These are phyloP conservation scores for Kingdonia uniflora DNA, from an alignment of 164 flowering plant species.

Conservation along the genomic window DNA sequence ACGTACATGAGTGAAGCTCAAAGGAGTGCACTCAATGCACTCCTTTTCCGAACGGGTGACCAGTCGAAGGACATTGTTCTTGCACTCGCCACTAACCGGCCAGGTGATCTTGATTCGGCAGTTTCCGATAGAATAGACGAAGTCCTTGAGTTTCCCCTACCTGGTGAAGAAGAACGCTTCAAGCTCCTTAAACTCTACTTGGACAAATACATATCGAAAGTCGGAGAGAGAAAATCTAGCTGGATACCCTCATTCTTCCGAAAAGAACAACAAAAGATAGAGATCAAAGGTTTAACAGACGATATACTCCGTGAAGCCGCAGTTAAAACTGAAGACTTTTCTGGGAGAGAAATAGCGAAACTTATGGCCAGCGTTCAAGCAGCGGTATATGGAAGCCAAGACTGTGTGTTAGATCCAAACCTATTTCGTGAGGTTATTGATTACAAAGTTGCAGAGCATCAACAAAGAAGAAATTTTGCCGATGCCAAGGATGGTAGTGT, in stretches of 20 bases:
- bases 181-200: constrained; percentile 82
- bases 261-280: constrained; percentile 58
- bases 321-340: constrained; percentile 76
- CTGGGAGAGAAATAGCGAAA: constrained; percentile 96
- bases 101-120: constrained; percentile 96
- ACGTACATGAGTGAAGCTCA: constrained; percentile 99
- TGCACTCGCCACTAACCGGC: constrained; percentile 95
- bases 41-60: constrained; percentile 91
- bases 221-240: constrained; percentile 59
- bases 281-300: constrained; percentile 69
- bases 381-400: constrained; percentile 81
- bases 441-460: constrained; percentile 94
- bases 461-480: constrained; percentile 69
- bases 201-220: constrained; percentile 73
- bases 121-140: constrained; percentile 92
- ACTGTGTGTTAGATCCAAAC: constrained; percentile 62
- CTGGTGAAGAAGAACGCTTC: constrained; percentile 80
- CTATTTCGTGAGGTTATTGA: constrained; percentile 91
- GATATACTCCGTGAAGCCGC: constrained; percentile 80
- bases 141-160: constrained; percentile 84
- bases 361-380: constrained; percentile 96
- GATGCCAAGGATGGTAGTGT: constrained; percentile 21
- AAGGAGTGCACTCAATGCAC: constrained; percentile 94
- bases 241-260: constrained; percentile 36
- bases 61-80: constrained; percentile 96